A percentile compares a stretch with the other conserved stretches of the same genome.
Conservation (phyloP, 179 eudicot species). For the Actinidia arguta region DNA sequence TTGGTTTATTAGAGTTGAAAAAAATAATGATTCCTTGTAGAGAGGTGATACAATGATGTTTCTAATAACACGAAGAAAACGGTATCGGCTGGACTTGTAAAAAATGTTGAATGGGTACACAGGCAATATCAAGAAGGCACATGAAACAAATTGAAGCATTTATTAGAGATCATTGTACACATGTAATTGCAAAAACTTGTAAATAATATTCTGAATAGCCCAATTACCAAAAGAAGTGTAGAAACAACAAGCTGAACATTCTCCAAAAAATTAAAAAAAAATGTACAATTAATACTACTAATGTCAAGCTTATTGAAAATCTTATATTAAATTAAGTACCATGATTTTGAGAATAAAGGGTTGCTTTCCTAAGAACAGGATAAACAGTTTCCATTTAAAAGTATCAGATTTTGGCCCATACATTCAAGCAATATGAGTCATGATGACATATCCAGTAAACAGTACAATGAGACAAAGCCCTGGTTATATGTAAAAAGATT, state of each 20-base stretch:
- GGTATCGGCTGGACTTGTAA: constrained; percentile 73
- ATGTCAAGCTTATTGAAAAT: background rate
- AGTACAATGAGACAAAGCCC: constrained; percentile 83
- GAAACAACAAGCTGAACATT: constrained; percentile 86
- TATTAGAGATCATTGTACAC: background rate
- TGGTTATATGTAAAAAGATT: constrained; percentile 20
- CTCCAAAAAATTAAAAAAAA: constrained; percentile 47
- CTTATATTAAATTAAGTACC: background rate
- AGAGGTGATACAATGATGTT: constrained; percentile 85
- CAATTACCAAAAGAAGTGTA: constrained; percentile 62
- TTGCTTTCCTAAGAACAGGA: constrained; percentile 87
- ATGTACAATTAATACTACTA: background rate
- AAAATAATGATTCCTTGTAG: constrained; percentile 54
- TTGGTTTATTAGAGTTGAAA: background rate
- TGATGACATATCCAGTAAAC: constrained; percentile 75
- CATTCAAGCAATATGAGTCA: constrained; percentile 86
- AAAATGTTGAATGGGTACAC: constrained; percentile 82
- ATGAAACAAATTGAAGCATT: constrained; percentile 6
- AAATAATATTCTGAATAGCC: background rate
- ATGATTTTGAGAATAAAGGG: constrained; percentile 1
- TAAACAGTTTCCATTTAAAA: constrained; percentile 97
- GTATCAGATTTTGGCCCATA: constrained; percentile 61
- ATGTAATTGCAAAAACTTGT: background rate
- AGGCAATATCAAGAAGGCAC: constrained; percentile 65
- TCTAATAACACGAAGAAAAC: constrained; percentile 65